Base-by-base conservation (phyloP, 2,329 filamentous ascomycete genomes). In the Cordyceps cicadae region DNA sequence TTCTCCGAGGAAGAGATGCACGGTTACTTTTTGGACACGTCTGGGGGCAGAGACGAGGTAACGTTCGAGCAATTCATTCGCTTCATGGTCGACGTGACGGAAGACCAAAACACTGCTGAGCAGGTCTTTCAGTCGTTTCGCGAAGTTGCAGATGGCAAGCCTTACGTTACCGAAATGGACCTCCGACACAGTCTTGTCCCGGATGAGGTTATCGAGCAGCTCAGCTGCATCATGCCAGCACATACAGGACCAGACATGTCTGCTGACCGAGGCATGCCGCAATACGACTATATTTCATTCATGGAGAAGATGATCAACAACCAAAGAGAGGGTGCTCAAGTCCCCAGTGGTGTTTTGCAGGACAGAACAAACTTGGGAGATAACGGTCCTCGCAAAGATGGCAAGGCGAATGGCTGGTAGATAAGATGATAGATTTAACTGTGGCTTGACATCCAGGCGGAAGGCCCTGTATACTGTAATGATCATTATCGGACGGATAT, bases 1-100 rank as follows among this genome's bases (percentile, higher is more conserved):
- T 99, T 97, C 70, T 94, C 95, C 66, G 94, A 97, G 72, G 88
- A 93, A 29, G 94, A 99, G 78, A 99, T 97, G 94, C 93, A 97
- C 72, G 87, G 93, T 58, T 93, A 93, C 67, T 99, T 97, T 75
- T 70, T 88, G 55, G 89, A 93, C 59, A 95, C 92, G n/a, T 92
- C 90, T 64, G 85, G 84, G 43, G 91, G 86, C 41, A 83, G 79
- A 65, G 88, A 87, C 73, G 84, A 88, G 65, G 94, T 99, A 56
- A 94, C 90, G 5, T 99, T 99, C 71, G 94, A 99, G 77, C 93
- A 97, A 75, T 99, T 99, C 71, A 99, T 99, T 72, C 87, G 90
- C 45, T 99, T 99, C 81, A 99, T 99, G 94, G 94, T 99, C 53
- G 91, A 96, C 67, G 94, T 97, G 54, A 99, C 94, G 14, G 94